phyloP scores from a whole-genome alignment of 805 yeast genomes.

The Wickerhamomyces queroliae region DNA sequence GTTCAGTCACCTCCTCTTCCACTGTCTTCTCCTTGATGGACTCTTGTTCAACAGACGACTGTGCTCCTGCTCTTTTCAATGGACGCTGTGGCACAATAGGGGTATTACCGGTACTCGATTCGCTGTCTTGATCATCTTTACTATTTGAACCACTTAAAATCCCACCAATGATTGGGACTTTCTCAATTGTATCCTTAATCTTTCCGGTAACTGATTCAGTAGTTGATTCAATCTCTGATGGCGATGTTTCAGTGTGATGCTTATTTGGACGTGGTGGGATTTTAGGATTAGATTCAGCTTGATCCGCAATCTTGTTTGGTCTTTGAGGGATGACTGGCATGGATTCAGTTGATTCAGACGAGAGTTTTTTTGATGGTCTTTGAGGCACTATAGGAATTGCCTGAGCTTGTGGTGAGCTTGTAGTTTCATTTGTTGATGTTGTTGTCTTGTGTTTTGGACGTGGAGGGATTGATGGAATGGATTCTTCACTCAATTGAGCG shows the following conservation, averaged over 20 bases:
- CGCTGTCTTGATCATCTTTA: background rate
- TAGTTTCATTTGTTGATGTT: background rate
- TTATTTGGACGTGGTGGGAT: conserved; percentile 7
- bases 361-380: no score
- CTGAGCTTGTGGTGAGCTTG: no score
- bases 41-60: no score
- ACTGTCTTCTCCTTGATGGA: background rate
- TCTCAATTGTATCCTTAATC: conserved; percentile 7
- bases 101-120: no score
- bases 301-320: conserved; percentile 7
- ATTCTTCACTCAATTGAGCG: conserved; percentile 25
- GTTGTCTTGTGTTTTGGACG: background rate
- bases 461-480: background rate
- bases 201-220: conserved; percentile 8
- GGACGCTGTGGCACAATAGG: no score
- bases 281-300: conserved; percentile 5
- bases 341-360: no score
- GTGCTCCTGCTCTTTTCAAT: no score
- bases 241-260: conserved; percentile 9
- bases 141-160: conserved; percentile 1
- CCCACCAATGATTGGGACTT: conserved; percentile 10
- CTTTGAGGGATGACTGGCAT: conserved; percentile 17
- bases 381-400: no score
- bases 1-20: background rate
- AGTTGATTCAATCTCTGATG: no score